phyloP scores from a whole-genome alignment of 768 basidiomycete species.

The Calocybe indica region DNA sequence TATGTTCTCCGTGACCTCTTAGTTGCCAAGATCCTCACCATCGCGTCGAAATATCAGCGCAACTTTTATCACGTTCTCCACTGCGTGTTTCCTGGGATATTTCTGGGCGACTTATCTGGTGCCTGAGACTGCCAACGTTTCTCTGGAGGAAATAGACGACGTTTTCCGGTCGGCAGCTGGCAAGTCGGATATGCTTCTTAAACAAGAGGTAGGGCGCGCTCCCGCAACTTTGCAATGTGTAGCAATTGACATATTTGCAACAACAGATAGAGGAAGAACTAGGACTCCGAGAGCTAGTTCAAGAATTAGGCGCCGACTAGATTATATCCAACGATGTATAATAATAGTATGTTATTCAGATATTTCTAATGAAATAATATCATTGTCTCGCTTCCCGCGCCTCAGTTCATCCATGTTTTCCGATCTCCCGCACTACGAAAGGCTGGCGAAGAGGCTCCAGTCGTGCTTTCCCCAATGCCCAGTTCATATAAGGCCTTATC shows the following conservation, averaged over 20 bases:
- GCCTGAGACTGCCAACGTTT: constrained; percentile 73
- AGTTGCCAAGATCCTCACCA: constrained; percentile 64
- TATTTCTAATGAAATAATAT: no score
- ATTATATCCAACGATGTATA: not conserved
- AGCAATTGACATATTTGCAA: not conserved
- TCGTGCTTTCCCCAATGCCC: no score
- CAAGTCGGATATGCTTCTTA: constrained; percentile 43
- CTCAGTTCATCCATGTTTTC: no score
- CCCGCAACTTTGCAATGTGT: not conserved
- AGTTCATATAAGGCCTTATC: no score
- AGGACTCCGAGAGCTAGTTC: constrained; percentile 12
- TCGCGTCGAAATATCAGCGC: constrained; percentile 44
- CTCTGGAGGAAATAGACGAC: constrained; percentile 71
- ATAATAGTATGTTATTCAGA: not conserved
- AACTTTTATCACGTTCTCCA: constrained; percentile 65
- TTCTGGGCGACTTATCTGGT: constrained; percentile 66
- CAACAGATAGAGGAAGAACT: constrained; percentile 43
- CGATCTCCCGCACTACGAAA: no score
- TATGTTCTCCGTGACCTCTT: constrained; percentile 36
- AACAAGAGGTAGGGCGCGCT: constrained; percentile 39
- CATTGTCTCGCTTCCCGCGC: no score
- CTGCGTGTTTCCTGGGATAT: constrained; percentile 60
- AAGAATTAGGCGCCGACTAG: constrained; percentile 6
- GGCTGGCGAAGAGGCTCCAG: no score
- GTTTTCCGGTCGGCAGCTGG: constrained; percentile 60